Conservation (phyloP, 2,329 filamentous ascomycete genomes). For the Pseudohalonectria lignicola region DNA sequence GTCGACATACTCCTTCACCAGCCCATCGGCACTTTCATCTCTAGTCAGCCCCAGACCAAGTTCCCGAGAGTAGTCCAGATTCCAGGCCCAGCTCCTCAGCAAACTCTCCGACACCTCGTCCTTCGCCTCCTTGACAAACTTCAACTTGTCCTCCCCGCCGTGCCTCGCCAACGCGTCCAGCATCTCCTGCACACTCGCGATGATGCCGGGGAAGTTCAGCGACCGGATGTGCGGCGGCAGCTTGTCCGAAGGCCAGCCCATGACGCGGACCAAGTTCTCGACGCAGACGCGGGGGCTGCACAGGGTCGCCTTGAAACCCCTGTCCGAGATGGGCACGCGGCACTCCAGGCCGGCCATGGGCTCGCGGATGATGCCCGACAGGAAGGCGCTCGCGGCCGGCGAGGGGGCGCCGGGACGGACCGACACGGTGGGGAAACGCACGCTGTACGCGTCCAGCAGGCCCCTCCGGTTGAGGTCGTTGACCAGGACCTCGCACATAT, state of each 20-base stretch:
- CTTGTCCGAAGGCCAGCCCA: constrained; percentile 24
- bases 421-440: constrained; percentile 50
- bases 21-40: constrained; percentile 39
- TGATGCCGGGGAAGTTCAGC: constrained; percentile 47
- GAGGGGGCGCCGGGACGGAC: constrained; percentile 50
- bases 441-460: constrained; percentile 43
- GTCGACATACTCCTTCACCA: constrained; percentile 45
- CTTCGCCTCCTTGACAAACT: constrained; percentile 40
- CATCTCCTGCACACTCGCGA: constrained; percentile 47
- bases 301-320: constrained; percentile 40
- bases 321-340: constrained; percentile 38
- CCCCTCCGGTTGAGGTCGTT: constrained; percentile 52
- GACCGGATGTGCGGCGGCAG: constrained; percentile 32
- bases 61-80: constrained; percentile 40
- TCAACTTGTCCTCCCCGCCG: constrained; percentile 42
- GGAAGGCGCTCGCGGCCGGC: constrained; percentile 50
- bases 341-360: constrained; percentile 43
- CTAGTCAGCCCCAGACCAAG: constrained; percentile 37
- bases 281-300: constrained; percentile 40
- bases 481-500: constrained; percentile 49
- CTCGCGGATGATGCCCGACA: constrained; percentile 54
- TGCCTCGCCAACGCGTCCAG: constrained; percentile 45
- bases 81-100: constrained; percentile 47
- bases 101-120: constrained; percentile 44
- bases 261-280: constrained; percentile 38